phyloP scores from a whole-genome alignment of 768 basidiomycete genomes.

The Leccinum longicurvipes region DNA sequence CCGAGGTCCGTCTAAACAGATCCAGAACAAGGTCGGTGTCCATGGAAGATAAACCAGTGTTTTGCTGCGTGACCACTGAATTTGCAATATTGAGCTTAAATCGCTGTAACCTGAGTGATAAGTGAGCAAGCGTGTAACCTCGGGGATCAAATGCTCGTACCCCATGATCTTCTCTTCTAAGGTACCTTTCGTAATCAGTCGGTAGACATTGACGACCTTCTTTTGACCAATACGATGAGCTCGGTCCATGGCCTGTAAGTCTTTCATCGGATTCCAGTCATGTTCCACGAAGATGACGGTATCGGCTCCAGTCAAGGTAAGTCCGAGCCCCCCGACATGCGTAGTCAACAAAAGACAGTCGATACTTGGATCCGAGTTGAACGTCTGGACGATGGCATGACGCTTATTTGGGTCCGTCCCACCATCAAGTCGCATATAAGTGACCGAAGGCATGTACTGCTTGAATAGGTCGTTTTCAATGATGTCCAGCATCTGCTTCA shows the following conservation, averaged over 20 bases:
- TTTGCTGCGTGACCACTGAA: conserved; percentile 96
- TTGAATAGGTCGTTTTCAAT: conserved; percentile 94
- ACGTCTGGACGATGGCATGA: conserved; percentile 95
- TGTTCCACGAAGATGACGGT: conserved; percentile 99
- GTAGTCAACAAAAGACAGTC: conserved; percentile 95
- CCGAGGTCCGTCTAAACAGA: conserved; percentile 77
- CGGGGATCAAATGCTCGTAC: conserved; percentile 42
- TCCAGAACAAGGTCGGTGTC: conserved; percentile 96
- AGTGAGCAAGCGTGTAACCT: conserved; percentile 3
- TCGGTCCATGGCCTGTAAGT: conserved; percentile 98
- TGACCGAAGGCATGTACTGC: conserved; percentile 88
- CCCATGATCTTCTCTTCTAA: conserved; percentile 99
- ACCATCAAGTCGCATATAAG: conserved; percentile 98
- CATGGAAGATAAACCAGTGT: conserved; percentile 91
- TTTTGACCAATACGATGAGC: conserved; percentile 98
- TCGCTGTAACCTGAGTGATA: conserved; percentile 72
- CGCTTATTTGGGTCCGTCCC: conserved; percentile 89
- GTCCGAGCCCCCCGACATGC: conserved; percentile 92
- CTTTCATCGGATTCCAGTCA: conserved; percentile 99
- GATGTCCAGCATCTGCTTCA: conserved; percentile 98
- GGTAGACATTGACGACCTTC: conserved; percentile 98
- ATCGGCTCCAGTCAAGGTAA: conserved; percentile 96
- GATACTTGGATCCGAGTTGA: conserved; percentile 96
- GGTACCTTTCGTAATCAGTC: conserved; percentile 94
- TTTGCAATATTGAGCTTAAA: conserved; percentile 99